Base-by-base conservation (phyloP, 2,329 filamentous ascomycete genomes). In the Aquanectria penicillioides region DNA sequence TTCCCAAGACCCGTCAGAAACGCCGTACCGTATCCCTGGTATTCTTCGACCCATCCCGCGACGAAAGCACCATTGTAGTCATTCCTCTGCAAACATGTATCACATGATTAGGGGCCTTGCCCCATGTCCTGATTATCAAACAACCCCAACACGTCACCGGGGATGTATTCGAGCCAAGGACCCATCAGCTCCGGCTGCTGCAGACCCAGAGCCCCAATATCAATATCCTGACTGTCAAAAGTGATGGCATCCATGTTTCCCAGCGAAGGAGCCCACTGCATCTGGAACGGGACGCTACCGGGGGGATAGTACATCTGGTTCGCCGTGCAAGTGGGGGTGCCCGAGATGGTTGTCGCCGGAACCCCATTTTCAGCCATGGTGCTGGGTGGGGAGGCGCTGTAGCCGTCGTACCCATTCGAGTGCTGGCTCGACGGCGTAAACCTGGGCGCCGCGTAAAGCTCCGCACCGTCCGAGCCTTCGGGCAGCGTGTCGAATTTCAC, bases 191-290 rank as follows among this genome's bases (percentile, higher is more conserved):
- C 89, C 13, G 87, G 84, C 2, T 78, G 77, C 2, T 79, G 77
- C 33, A 82, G 60, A 0, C 86, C 88, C 15, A 93, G 76, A 5
- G 85, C 78, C 20, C 84, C 86, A 80, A 94, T 89, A 63, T 94
- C 90, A 28, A 94, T 86, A 63, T 94, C 90, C 62, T 92, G 90
- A 59, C 86, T 89, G 71, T 92, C 87, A 64, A 94, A 91, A 61
- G 90, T 88, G 76, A 93, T 89, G 62, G 78, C 76, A 41, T 83
- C 78, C 60, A 79, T 76, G 51, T 71, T 76, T 7, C 73, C 72
- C 61, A 71, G 67, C 2, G 69, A 64, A 5, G 68, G 64, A n/a
- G 60, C 68, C 75, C 75, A 77, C 2, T 66, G 57, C 43, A 73
- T 66, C 12, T 67, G 67, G 31, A 71, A 74, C 3, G 73, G 56